Percentiles rank a stretch among this genome's conserved stretches.
phyloP scores from a whole-genome alignment of 2,329 filamentous ascomycete genomes.

The Macroventuria anomochaeta region DNA sequence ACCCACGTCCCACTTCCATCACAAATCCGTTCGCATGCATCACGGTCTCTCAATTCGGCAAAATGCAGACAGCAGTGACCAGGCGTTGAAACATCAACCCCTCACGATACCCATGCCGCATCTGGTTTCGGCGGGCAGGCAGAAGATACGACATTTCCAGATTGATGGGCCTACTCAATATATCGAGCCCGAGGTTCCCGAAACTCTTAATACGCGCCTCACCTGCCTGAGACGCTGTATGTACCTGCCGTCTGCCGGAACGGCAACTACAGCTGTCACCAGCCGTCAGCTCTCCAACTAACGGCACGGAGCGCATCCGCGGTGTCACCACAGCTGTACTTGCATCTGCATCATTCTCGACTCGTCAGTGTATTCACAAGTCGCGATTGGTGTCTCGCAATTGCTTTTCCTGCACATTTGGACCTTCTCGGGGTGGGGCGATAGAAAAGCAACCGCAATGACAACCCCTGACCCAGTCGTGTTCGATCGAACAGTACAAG shows the following conservation, averaged over 20 bases:
- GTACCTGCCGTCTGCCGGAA: not conserved
- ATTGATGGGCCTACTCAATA: not conserved
- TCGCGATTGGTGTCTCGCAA: not conserved
- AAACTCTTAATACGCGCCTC: not conserved
- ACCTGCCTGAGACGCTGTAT: not conserved
- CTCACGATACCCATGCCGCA: not conserved
- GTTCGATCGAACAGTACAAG: not conserved
- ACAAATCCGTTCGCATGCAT: conserved; percentile 5
- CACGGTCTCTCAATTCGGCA: not conserved
- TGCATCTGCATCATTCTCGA: not conserved
- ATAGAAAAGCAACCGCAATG: conserved; percentile 5
- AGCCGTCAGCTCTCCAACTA: not conserved
- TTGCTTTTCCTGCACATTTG: conserved; percentile 2
- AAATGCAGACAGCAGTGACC: not conserved
- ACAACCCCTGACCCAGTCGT: conserved; percentile 3
- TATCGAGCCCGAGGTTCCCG: not conserved
- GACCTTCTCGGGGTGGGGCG: conserved; percentile 6
- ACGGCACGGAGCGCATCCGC: conserved; percentile 1
- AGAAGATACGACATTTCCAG: not conserved
- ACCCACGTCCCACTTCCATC: not conserved
- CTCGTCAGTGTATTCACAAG: not conserved
- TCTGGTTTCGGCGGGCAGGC: not conserved
- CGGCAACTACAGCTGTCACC: conserved; percentile 9
- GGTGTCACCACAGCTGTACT: conserved; percentile 1
- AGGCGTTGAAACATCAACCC: conserved; percentile 12